phyloP scores from a whole-genome alignment of 306 rosid species.

The Vicia sativa region DNA sequence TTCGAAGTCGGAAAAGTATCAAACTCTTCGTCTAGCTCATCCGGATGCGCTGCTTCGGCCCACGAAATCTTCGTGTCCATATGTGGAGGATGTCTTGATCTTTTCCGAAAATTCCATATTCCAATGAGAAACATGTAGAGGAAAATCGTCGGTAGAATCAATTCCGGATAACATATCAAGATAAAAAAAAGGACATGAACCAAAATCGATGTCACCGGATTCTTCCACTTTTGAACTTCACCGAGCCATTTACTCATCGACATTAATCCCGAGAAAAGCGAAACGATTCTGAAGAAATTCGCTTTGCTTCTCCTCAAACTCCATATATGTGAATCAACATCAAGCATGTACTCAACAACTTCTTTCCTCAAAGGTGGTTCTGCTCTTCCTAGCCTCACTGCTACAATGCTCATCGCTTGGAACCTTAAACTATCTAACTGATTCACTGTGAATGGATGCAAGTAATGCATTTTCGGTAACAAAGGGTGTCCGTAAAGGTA shows the following conservation, averaged over 20 bases:
- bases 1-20: constrained; percentile 77
- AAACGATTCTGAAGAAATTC: constrained; percentile 72
- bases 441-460: constrained; percentile 84
- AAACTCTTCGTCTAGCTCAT: constrained; percentile 60
- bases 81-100: constrained; percentile 67
- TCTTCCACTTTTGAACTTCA: constrained; percentile 76
- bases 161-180: constrained; percentile 69
- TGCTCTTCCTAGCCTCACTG: constrained; percentile 69
- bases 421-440: constrained; percentile 72
- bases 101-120: constrained; percentile 66
- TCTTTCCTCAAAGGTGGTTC: constrained; percentile 79
- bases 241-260: constrained; percentile 72
- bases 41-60: constrained; percentile 76
- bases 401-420: constrained; percentile 80
- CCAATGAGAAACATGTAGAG: constrained; percentile 88
- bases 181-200: constrained; percentile 73
- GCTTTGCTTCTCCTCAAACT: constrained; percentile 86
- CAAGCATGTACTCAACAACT: constrained; percentile 86
- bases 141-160: constrained; percentile 72
- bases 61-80: constrained; percentile 85
- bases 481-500: constrained; percentile 68
- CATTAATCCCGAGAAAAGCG: constrained; percentile 62
- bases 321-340: constrained; percentile 92
- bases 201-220: constrained; percentile 64
- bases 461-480: constrained; percentile 74